Conservation (phyloP, 352 stramenopile genomes). For the Lagenidium giganteum region DNA sequence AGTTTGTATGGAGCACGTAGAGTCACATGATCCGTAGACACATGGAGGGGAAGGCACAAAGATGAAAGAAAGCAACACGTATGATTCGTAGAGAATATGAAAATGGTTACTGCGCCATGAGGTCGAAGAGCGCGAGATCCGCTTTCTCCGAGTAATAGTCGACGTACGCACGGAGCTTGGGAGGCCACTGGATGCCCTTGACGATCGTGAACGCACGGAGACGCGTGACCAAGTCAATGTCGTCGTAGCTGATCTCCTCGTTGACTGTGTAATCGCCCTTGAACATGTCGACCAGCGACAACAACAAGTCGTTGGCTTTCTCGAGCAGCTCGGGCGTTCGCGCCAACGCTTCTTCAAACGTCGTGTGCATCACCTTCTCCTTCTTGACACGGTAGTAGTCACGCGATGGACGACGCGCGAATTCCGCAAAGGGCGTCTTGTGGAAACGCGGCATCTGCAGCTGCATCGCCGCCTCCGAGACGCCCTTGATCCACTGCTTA, state of each 20-base stretch:
- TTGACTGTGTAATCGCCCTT: constrained; percentile 42
- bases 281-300: constrained; percentile 28
- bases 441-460: constrained; percentile 47
- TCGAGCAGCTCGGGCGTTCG: constrained; percentile 31
- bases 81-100: too few species aligned
- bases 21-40: too few species aligned
- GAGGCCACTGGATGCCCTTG: constrained; percentile 36
- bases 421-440: constrained; percentile 36
- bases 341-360: constrained; percentile 32
- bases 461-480: constrained; percentile 25
- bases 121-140: constrained; percentile 34
- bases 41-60: too few species aligned
- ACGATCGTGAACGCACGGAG: constrained; percentile 45
- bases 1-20: too few species aligned
- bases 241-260: constrained; percentile 38
- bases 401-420: constrained; percentile 28
- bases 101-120: constrained; percentile 26
- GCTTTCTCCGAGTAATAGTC: constrained; percentile 28
- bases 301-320: constrained; percentile 27
- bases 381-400: constrained; percentile 57
- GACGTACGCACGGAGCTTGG: constrained; percentile 37
- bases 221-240: constrained; percentile 43
- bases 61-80: too few species aligned
- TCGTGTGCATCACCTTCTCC: constrained; percentile 36
- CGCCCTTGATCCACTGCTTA: constrained; percentile 44